phyloP scores from a whole-genome alignment of 257 asterid genomes.

The Plantago major region DNA sequence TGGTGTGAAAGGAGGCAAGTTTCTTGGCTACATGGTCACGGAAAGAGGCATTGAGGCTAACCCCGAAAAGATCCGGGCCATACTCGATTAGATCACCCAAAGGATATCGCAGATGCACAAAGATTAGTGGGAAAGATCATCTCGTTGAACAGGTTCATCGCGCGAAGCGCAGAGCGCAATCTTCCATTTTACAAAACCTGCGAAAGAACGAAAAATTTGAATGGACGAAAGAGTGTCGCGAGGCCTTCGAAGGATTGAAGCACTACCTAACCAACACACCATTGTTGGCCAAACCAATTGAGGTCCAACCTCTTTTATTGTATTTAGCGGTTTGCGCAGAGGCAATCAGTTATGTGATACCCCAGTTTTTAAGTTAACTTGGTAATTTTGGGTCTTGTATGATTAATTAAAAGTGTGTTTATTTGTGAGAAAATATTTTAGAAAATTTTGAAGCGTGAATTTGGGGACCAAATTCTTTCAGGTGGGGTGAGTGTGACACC shows the following conservation, averaged over 20 bases:
- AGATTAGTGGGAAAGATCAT: no score
- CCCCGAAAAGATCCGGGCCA: no score
- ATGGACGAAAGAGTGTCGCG: not conserved
- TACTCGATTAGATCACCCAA: no score
- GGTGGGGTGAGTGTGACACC: no score
- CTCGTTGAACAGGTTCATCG: not conserved
- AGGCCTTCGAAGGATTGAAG: not conserved
- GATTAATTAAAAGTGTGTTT: no score
- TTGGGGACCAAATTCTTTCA: no score
- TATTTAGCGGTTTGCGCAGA: not conserved
- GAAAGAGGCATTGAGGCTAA: no score
- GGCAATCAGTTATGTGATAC: not conserved
- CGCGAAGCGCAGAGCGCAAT: not conserved
- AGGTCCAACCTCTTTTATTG: not conserved
- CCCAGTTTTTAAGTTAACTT: no score
- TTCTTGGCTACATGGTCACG: constrained; percentile 1
- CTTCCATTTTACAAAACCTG: not conserved
- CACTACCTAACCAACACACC: not conserved
- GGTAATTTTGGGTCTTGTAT: no score
- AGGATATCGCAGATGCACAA: no score
- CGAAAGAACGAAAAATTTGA: not conserved
- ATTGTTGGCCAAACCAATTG: not conserved
- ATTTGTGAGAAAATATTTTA: no score
- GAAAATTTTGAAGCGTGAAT: no score
- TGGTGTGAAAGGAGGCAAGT: not conserved